Base-by-base conservation (phyloP, 1,139 yeast genomes). In the Hansenula sp. region DNA sequence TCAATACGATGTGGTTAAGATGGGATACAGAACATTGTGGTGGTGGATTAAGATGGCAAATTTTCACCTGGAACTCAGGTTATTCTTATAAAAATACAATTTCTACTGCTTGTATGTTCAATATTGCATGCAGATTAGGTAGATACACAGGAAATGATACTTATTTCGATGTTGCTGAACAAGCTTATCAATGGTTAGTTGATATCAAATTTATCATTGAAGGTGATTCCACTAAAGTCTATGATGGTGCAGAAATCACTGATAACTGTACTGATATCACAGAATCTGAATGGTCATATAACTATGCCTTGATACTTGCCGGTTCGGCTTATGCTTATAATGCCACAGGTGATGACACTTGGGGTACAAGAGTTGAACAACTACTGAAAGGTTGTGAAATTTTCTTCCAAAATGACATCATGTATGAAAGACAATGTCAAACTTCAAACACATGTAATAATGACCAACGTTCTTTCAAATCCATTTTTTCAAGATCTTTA, bases 1-100 rank as follows among this genome's bases (percentile, higher is more conserved):
- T 75, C 60, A 79, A 80, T 54, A 76, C 84, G 28, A 67, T 70
- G 66, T 61, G 63, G 55, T 63, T 67, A 19, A 68, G 86, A 56
- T 81, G 87, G 87, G 87, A 81, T 52, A 51, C 57, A 7, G 61
- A 54, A 0, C 61, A 67, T 45, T 81, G 87, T 59, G 73, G 72
- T 29, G 87, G 87, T 42, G 87, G 87, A 2, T 63, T 81, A 47
- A 74, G 87, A 67, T 81, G 87, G 87, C 86, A 81, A 62, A 81
- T 81, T 52, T 80, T 79, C 66, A 76, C 81, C 39, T 79, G 84
- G 84, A 79, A 81, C 57, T 74, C 81, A 12, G 87, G 87, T 44
- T 81, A 80, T 61, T 72, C 76, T 53, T 81, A 81, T 60, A 81
- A 81, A 59, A 80, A 80, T 61, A 70, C 86, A n/a, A 78, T 81